phyloP scores from a whole-genome alignment of 352 stramenopile genomes.

The Phytophthora ohioensis region DNA sequence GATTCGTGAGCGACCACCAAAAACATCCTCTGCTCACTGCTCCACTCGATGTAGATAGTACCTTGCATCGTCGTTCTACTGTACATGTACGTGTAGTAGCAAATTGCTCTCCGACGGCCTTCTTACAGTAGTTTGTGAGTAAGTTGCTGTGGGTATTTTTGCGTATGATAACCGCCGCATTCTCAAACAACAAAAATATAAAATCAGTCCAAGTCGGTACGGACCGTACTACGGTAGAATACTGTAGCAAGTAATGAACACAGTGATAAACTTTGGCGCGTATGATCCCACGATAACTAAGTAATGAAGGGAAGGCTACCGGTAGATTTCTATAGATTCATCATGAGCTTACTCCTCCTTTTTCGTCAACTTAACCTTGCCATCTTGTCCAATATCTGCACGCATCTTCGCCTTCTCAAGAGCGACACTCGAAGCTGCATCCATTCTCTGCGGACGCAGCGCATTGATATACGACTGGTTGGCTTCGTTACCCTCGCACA shows the following conservation, averaged over 20 bases:
- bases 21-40: conserved; percentile 13
- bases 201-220: too few species aligned
- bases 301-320: neutral
- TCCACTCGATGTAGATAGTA: conserved; percentile 18
- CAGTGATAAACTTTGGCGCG: too few species aligned
- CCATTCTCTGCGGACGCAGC: conserved; percentile 65
- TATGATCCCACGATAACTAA: too few species aligned
- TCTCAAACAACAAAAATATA: too few species aligned
- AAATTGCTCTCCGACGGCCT: too few species aligned
- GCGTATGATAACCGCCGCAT: too few species aligned
- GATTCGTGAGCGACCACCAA: conserved; percentile 12
- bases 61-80: neutral
- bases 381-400: conserved; percentile 42
- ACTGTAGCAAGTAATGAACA: too few species aligned
- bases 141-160: too few species aligned
- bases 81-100: too few species aligned
- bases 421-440: conserved; percentile 15
- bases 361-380: conserved; percentile 39
- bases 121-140: too few species aligned
- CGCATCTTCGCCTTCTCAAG: conserved; percentile 48
- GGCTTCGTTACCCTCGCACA: conserved; percentile 87
- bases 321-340: neutral
- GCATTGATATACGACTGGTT: conserved; percentile 39
- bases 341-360: conserved; percentile 13
- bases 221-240: too few species aligned